Conservation (phyloP, 2,329 filamentous ascomycete species). For the Xylariales sp. region DNA sequence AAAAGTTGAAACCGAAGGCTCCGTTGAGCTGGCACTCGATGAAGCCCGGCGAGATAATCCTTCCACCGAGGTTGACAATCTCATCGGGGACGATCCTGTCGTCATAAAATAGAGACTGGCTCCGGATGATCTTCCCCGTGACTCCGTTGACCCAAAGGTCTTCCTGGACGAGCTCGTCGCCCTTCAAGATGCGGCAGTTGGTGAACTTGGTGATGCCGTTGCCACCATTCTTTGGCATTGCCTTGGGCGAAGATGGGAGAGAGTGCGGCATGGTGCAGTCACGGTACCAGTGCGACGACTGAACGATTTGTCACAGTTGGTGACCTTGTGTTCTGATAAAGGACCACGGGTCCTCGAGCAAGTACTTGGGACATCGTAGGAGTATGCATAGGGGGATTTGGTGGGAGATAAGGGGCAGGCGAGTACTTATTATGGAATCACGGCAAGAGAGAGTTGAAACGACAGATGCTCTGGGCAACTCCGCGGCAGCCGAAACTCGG, state of each 20-base stretch:
- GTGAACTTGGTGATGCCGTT: constrained; percentile 76
- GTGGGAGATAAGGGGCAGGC: too few species aligned
- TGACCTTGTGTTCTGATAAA: too few species aligned
- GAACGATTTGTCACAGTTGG: not conserved
- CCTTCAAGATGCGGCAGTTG: constrained; percentile 75
- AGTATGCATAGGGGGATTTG: constrained; percentile 13
- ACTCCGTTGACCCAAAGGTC: constrained; percentile 86
- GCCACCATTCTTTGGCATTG: constrained; percentile 38
- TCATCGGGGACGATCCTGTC: constrained; percentile 65
- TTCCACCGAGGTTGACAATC: constrained; percentile 74
- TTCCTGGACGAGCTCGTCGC: constrained; percentile 62
- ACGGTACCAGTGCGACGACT: not conserved
- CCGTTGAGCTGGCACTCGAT: constrained; percentile 93
- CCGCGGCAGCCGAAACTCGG: constrained; percentile 3
- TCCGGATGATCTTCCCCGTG: constrained; percentile 77
- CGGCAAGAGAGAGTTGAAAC: too few species aligned
- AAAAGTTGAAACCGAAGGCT: constrained; percentile 91
- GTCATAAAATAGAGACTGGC: constrained; percentile 63
- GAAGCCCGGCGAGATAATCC: constrained; percentile 79
- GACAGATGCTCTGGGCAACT: not conserved
- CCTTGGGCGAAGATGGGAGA: constrained; percentile 36
- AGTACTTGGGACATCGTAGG: constrained; percentile 25
- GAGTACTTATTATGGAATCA: constrained; percentile 25
- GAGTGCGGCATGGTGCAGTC: constrained; percentile 24
- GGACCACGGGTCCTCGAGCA: constrained; percentile 20